A percentile compares a stretch with the other conserved stretches of the same genome.
These are phyloP conservation scores for Pseudoturritis turrita DNA, from an alignment of 345 rosid genomes.

Conservation along the genomic window DNA sequence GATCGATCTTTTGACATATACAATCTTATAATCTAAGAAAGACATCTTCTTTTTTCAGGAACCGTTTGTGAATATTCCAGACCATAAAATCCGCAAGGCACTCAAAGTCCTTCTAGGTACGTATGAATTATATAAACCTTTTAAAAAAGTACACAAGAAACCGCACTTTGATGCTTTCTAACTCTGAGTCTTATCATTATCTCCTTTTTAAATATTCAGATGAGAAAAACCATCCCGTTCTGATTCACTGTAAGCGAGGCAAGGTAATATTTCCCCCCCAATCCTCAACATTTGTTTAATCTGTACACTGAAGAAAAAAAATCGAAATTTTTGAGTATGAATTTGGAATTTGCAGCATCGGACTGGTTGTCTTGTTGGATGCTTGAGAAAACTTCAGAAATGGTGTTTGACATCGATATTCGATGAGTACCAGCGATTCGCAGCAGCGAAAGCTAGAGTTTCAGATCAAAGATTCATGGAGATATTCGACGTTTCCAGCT, in stretches of 20 bases:
- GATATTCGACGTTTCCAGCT: constrained; percentile 73
- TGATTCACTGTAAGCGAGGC: constrained; percentile 92
- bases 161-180: not conserved
- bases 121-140: constrained; percentile 6
- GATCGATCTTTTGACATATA: not conserved
- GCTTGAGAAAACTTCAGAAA: constrained; percentile 80
- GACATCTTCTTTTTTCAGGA: constrained; percentile 47
- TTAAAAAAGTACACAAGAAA: not conserved
- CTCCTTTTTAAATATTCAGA: constrained; percentile 34
- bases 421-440: constrained; percentile 93
- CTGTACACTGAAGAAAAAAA: not conserved
- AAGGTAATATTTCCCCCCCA: constrained; percentile 47
- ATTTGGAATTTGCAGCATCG: constrained; percentile 60
- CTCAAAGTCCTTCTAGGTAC: constrained; percentile 78
- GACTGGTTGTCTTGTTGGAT: constrained; percentile 90
- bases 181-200: not conserved
- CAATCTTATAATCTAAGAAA: not conserved
- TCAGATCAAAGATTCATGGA: constrained; percentile 97
- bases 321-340: not conserved
- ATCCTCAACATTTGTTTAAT: not conserved
- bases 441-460: constrained; percentile 92
- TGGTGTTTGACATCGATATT: constrained; percentile 89
- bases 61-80: constrained; percentile 89
- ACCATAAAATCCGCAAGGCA: constrained; percentile 78
- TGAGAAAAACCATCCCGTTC: constrained; percentile 82